These are phyloP conservation scores for Globisporangium acanthophoron DNA, from an alignment of 352 stramenopile species.

Conservation along the genomic window DNA sequence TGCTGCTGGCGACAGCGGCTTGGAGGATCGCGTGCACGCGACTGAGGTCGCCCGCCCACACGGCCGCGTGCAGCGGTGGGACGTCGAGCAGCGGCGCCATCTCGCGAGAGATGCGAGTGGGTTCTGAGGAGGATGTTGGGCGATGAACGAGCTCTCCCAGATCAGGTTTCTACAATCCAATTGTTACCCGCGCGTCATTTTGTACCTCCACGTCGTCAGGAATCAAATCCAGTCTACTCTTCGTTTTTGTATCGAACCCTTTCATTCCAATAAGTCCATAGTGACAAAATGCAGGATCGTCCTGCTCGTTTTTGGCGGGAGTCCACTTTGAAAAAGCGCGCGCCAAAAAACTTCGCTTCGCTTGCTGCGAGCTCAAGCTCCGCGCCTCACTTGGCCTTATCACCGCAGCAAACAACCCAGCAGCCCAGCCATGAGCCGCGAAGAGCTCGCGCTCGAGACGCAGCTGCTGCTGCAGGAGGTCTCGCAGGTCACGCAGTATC, in stretches of 20 bases:
- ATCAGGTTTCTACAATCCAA: not conserved
- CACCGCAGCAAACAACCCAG: not conserved
- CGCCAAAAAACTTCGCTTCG: not conserved
- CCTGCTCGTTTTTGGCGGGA: no score
- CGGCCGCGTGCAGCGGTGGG: constrained; percentile 51
- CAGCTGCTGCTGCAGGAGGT: constrained; percentile 76
- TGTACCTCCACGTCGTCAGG: no score
- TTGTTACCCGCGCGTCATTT: no score
- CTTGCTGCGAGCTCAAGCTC: no score
- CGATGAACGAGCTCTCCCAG: no score
- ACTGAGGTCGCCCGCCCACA: constrained; percentile 61
- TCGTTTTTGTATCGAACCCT: no score
- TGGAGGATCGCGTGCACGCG: constrained; percentile 30
- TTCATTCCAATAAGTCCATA: no score
- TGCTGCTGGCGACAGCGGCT: constrained; percentile 7
- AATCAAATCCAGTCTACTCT: no score
- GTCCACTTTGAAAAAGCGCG: no score
- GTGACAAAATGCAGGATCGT: no score
- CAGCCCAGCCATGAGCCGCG: constrained; percentile 19
- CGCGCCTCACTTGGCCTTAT: not conserved
- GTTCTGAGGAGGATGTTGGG: no score
- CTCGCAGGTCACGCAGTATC: constrained; percentile 43
- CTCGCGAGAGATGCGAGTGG: no score
- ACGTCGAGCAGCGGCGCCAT: not conserved
- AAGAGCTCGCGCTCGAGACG: constrained; percentile 69